phyloP scores from a whole-genome alignment of 768 basidiomycete genomes.

The Rhodotorula graminis region DNA sequence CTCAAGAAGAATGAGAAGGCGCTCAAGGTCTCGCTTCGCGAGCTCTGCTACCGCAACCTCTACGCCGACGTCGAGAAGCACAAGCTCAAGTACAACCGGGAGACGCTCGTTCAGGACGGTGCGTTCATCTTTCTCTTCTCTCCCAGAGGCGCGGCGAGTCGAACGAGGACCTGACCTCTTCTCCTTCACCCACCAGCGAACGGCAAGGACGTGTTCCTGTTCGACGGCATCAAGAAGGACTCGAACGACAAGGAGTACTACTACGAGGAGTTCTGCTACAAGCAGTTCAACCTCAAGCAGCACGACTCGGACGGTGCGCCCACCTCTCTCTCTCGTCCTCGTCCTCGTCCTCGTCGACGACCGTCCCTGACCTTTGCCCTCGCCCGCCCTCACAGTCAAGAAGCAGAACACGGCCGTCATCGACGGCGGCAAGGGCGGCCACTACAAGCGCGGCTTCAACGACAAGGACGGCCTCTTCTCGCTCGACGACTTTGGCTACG shows the following conservation, averaged over 20 bases:
- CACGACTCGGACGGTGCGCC: background rate
- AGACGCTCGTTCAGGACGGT: background rate
- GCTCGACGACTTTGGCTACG: background rate
- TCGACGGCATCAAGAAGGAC: conserved; percentile 9
- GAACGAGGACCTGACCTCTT: no score
- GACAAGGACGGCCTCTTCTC: background rate
- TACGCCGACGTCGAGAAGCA: background rate
- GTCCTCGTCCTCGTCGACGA: no score
- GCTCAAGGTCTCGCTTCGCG: background rate
- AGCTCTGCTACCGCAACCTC: background rate
- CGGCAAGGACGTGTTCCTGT: conserved; percentile 9
- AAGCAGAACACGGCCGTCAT: no score
- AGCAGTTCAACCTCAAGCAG: conserved; percentile 1
- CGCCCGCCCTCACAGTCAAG: no score
- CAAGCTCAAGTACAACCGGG: conserved; percentile 3
- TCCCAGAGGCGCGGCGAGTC: no score
- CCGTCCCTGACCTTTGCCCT: no score
- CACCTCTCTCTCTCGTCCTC: no score
- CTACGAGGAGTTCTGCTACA: conserved; percentile 18
- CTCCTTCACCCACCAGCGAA: background rate
- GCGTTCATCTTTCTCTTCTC: background rate
- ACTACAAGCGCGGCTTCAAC: no score
- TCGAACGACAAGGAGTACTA: conserved; percentile 10
- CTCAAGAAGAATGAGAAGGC: background rate
- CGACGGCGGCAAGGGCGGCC: no score